A percentile compares a stretch with the other conserved stretches of the same genome.
Conservation (phyloP, 2,329 filamentous ascomycete species). For the Trichoderma polysporum region DNA sequence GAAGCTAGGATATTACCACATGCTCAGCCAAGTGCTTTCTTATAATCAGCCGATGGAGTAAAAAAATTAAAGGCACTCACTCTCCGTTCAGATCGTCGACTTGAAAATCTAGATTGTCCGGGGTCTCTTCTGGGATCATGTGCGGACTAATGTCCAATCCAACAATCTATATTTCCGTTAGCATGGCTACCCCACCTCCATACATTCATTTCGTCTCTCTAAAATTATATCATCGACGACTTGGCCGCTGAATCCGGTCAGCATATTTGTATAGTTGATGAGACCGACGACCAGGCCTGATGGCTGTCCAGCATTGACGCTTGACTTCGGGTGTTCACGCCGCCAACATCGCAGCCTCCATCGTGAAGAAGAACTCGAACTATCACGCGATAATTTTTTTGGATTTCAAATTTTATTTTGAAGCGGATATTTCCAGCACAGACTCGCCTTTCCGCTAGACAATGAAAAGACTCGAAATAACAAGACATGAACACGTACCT, state of each 20-base stretch:
- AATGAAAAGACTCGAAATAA: neutral
- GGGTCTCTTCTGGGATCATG: conserved; percentile 63
- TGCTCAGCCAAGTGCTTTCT: neutral
- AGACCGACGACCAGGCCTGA: too few species aligned
- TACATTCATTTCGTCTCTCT: neutral
- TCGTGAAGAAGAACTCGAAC: neutral
- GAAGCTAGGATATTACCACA: conserved; percentile 45
- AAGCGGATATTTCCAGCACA: neutral
- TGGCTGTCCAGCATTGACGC: too few species aligned
- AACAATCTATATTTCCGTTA: conserved; percentile 55
- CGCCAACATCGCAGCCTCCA: neutral
- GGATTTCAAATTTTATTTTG: neutral
- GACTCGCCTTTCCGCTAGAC: neutral
- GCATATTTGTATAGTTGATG: neutral
- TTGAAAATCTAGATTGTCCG: conserved; percentile 68
- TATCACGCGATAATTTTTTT: neutral
- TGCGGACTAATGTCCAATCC: conserved; percentile 72
- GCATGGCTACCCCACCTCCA: neutral
- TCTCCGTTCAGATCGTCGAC: conserved; percentile 69
- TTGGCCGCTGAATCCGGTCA: neutral
- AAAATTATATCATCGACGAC: neutral
- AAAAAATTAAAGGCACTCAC: conserved; percentile 35
- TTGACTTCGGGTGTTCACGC: neutral
- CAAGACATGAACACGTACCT: conserved; percentile 47
- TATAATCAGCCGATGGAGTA: neutral